phyloP scores from a whole-genome alignment of 805 yeast species.

The Lipomyces spencermartinsiae region DNA sequence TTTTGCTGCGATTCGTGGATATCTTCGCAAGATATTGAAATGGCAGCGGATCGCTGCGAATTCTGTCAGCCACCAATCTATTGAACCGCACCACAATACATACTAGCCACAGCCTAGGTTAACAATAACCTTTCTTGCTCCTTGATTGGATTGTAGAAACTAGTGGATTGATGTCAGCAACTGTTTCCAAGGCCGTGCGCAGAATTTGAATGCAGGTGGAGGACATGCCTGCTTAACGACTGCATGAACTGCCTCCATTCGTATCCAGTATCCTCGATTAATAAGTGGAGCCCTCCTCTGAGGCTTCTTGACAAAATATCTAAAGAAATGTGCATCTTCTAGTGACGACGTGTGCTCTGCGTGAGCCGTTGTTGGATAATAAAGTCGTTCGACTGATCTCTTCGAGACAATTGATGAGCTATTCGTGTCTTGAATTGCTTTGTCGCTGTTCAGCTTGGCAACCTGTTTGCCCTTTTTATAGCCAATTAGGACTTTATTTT shows the following conservation, averaged over 20 bases:
- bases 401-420: constrained; percentile 84
- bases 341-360: constrained; percentile 2
- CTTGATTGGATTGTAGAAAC: constrained; percentile 29
- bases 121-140: constrained; percentile 52
- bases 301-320: constrained; percentile 68
- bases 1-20: constrained; percentile 42
- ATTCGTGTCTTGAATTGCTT: constrained; percentile 82
- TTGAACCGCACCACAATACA: constrained; percentile 43
- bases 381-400: constrained; percentile 75
- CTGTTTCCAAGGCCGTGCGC: not conserved
- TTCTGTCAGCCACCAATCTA: constrained; percentile 15
- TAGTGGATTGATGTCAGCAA: not conserved
- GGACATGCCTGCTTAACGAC: constrained; percentile 55
- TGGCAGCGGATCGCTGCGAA: constrained; percentile 58
- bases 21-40: constrained; percentile 55
- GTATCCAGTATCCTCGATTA: constrained; percentile 81
- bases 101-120: constrained; percentile 80
- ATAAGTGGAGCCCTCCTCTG: constrained; percentile 79
- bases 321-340: constrained; percentile 55
- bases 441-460: constrained; percentile 30
- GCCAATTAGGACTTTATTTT: not conserved
- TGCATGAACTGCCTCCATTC: constrained; percentile 71
- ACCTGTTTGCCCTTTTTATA: constrained; percentile 17
- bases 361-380: constrained; percentile 35
- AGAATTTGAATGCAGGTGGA: not conserved